phyloP scores from a whole-genome alignment of 108 stramenopile species.

The Cyclotella sp. region DNA sequence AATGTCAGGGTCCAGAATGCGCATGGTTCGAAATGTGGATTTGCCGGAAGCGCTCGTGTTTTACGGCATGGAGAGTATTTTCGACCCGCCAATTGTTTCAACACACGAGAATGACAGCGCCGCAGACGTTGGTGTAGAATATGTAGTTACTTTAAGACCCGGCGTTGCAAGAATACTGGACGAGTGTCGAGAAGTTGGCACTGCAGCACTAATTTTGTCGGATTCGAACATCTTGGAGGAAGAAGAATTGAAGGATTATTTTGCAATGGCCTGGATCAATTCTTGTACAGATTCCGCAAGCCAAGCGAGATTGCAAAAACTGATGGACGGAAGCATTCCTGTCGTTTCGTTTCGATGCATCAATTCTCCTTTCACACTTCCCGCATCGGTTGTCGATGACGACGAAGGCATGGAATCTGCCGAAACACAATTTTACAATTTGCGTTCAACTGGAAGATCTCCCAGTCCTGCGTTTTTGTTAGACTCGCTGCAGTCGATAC shows the following conservation, averaged over 20 bases:
- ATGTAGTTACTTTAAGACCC: slow-evolving; percentile 34
- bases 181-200: slow-evolving; percentile 71
- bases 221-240: slow-evolving; percentile 20
- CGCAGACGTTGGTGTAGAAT: slow-evolving; percentile 1
- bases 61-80: slow-evolving; percentile 62
- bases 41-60: slow-evolving; percentile 76
- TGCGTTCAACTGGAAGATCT: slow-evolving; percentile 35
- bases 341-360: slow-evolving; percentile 29
- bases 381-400: neutral
- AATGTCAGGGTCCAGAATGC: neutral
- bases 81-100: slow-evolving; percentile 23
- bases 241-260: slow-evolving; percentile 11
- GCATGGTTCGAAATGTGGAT: slow-evolving; percentile 86
- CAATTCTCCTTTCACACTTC: slow-evolving; percentile 8
- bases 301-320: slow-evolving; percentile 1
- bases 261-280: slow-evolving; percentile 16
- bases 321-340: slow-evolving; percentile 8
- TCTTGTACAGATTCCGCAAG: neutral
- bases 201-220: slow-evolving; percentile 62
- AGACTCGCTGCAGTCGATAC: slow-evolving; percentile 58
- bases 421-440: slow-evolving; percentile 40
- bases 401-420: slow-evolving; percentile 3
- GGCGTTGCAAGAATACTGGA: slow-evolving; percentile 62
- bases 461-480: slow-evolving; percentile 75
- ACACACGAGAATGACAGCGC: slow-evolving; percentile 10